A percentile compares a stretch with the other conserved stretches of the same genome.
These are phyloP conservation scores for Globisporangium nunn DNA, from an alignment of 352 stramenopile genomes.

Conservation along the genomic window DNA sequence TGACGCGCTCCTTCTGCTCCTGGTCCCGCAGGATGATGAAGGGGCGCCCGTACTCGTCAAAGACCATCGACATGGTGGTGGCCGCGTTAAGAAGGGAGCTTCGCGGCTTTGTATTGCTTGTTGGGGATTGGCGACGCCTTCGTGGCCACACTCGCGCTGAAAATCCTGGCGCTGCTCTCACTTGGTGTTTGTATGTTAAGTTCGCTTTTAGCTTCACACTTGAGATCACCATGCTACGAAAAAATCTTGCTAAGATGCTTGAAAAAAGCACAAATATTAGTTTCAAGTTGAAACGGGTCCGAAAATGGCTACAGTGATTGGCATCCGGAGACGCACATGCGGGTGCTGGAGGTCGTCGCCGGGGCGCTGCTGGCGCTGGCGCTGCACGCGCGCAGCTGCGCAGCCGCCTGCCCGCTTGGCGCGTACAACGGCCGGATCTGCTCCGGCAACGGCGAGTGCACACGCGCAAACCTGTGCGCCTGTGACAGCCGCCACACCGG, in stretches of 20 bases:
- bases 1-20: constrained; percentile 96
- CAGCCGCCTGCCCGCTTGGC: constrained; percentile 32
- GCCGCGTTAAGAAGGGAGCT: background rate
- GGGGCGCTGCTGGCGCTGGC: background rate
- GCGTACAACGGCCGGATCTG: constrained; percentile 51
- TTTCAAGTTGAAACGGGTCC: no score
- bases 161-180: no score
- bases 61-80: constrained; percentile 86
- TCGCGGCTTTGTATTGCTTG: no score
- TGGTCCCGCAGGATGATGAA: constrained; percentile 99
- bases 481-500: constrained; percentile 46
- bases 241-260: no score
- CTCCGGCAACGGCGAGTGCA: constrained; percentile 48
- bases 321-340: no score
- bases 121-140: no score
- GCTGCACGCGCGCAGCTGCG: background rate
- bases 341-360: no score
- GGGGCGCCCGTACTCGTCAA: constrained; percentile 99
- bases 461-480: constrained; percentile 31
- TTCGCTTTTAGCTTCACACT: background rate
- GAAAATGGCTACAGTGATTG: no score
- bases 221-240: no score
- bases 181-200: no score
- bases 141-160: no score
- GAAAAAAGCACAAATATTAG: no score